Evolutionary conservation across 2,329 filamentous ascomycete species (phyloP).

Genomic region (Xylariales sp.): DNA sequence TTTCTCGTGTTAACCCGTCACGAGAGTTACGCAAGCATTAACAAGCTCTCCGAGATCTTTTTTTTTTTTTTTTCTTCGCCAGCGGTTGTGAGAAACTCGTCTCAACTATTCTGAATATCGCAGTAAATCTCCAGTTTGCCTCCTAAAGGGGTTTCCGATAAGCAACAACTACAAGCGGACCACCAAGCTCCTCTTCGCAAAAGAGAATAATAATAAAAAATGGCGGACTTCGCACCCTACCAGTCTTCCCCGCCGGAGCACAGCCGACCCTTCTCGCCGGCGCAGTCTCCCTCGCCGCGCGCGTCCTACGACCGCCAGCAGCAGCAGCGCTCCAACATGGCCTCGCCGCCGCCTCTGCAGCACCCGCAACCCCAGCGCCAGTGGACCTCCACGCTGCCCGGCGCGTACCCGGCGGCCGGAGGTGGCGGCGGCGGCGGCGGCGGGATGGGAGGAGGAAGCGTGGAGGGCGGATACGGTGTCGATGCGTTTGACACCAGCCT

Average conservation of each 20-base stretch:
- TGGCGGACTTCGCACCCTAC: constrained; percentile 97
- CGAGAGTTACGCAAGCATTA: too few species aligned
- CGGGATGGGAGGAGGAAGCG: constrained; percentile 14
- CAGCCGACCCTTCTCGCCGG: constrained; percentile 73
- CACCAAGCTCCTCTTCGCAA: too few species aligned
- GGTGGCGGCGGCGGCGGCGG: constrained; percentile 11
- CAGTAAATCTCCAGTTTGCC: too few species aligned
- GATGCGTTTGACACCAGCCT: constrained; percentile 80
- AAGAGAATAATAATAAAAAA: too few species aligned
- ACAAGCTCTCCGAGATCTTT: too few species aligned
- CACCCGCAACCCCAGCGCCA: constrained; percentile 55
- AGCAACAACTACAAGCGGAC: too few species aligned
- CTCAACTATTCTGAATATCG: too few species aligned
- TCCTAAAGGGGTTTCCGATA: too few species aligned
- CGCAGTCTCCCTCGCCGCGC: constrained; percentile 44
- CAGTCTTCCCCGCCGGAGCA: constrained; percentile 88
- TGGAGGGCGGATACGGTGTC: constrained; percentile 27
- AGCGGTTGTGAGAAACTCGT: too few species aligned
- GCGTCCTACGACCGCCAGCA: constrained; percentile 53
- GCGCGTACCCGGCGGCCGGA: constrained; percentile 9
- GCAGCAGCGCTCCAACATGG: constrained; percentile 42
- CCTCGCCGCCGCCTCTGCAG: constrained; percentile 41
- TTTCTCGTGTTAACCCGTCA: too few species aligned
- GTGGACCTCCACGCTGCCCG: constrained; percentile 35
- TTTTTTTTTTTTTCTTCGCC: too few species aligned